phyloP scores from a whole-genome alignment of 106 monocot genomes.

The Vanilla planifolia region DNA sequence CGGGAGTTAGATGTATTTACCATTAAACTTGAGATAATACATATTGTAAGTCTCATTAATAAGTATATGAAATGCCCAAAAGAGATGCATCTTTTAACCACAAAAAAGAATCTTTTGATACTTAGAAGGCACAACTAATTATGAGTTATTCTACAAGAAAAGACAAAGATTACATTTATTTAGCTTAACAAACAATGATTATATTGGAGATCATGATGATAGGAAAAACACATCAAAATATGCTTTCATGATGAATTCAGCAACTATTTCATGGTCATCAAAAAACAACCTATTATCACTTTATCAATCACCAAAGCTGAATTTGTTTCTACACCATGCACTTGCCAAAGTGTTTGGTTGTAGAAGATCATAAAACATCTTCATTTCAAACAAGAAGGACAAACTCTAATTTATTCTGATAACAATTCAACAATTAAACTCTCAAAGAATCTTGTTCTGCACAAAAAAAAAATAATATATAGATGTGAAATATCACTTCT shows the following conservation, averaged over 20 bases:
- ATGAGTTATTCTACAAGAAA: conserved; percentile 18
- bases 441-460: too few species aligned
- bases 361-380: conserved; percentile 4
- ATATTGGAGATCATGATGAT: conserved; percentile 12
- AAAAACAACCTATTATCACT: conserved; percentile 13
- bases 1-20: too few species aligned
- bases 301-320: conserved; percentile 15
- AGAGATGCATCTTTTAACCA: conserved; percentile 1
- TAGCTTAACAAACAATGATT: conserved; percentile 21
- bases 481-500: conserved; percentile 6
- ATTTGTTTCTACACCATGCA: conserved; percentile 8
- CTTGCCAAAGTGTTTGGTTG: conserved; percentile 7
- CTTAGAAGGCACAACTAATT: conserved; percentile 15
- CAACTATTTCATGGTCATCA: conserved; percentile 10
- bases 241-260: conserved; percentile 4
- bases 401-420: conserved; percentile 11
- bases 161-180: conserved; percentile 10
- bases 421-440: too few species aligned
- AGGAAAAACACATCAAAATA: conserved; percentile 11
- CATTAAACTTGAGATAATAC: too few species aligned
- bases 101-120: conserved; percentile 21
- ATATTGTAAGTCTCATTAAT: too few species aligned
- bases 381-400: conserved; percentile 2
- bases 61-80: too few species aligned
- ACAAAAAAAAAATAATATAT: conserved; percentile 12